Conservation (phyloP, 192 early-diverging fungal genomes). For the Backusella macrospora region DNA sequence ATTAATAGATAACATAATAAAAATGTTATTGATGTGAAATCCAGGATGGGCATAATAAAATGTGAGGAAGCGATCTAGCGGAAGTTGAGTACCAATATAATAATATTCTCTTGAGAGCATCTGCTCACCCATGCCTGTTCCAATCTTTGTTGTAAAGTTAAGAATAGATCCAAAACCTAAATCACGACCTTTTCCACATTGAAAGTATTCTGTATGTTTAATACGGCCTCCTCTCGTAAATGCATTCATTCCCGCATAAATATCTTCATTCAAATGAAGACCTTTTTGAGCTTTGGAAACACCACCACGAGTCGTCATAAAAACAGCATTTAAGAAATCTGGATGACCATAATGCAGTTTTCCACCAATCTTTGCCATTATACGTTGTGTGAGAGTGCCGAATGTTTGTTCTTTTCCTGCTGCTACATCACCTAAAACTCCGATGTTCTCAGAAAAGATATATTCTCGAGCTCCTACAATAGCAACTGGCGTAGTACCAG, state of each 20-base stretch:
- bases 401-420: conserved; percentile 90
- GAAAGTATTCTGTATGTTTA: conserved; percentile 90
- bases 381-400: conserved; percentile 83
- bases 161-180: conserved; percentile 87
- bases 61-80: conserved; percentile 83
- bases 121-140: conserved; percentile 92
- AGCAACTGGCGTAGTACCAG: conserved; percentile 67
- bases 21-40: conserved; percentile 89
- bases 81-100: conserved; percentile 83
- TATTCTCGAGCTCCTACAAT: conserved; percentile 88
- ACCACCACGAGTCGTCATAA: conserved; percentile 86
- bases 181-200: conserved; percentile 91
- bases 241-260: conserved; percentile 90
- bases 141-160: conserved; percentile 89
- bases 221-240: conserved; percentile 84
- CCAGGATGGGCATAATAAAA: conserved; percentile 91
- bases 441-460: conserved; percentile 86
- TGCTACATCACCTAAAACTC: conserved; percentile 85
- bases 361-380: conserved; percentile 83
- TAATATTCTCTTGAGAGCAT: conserved; percentile 94
- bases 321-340: conserved; percentile 87
- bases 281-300: conserved; percentile 90
- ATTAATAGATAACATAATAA: conserved; percentile 82
- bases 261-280: conserved; percentile 90
- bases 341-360: conserved; percentile 86